These are phyloP conservation scores for Pyrus pyrifolia DNA, from an alignment of 306 rosid genomes.

Conservation along the genomic window DNA sequence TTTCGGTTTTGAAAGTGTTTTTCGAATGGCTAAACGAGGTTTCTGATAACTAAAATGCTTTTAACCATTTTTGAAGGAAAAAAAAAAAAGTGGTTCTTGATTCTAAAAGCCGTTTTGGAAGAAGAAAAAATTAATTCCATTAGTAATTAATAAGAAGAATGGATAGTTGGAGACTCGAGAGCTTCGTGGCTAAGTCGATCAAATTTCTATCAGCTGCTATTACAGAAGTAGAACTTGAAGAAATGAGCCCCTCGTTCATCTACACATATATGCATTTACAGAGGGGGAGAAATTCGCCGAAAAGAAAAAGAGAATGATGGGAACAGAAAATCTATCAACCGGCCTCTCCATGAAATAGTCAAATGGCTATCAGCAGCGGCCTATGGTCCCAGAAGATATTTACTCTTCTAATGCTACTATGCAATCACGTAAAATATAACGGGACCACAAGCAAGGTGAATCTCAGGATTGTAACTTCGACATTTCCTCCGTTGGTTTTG, in stretches of 20 bases:
- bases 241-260: slow-evolving; percentile 26
- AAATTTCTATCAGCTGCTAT: slow-evolving; percentile 10
- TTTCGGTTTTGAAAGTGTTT: too few species aligned
- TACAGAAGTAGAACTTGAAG: neutral
- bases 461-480: neutral
- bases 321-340: slow-evolving; percentile 18
- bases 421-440: slow-evolving; percentile 17
- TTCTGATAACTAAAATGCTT: too few species aligned
- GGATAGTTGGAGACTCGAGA: neutral
- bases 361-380: slow-evolving; percentile 22
- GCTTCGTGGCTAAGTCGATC: slow-evolving; percentile 9
- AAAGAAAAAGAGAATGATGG: slow-evolving; percentile 13
- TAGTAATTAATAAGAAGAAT: neutral
- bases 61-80: neutral
- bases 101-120: too few species aligned
- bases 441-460: slow-evolving; percentile 16
- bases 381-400: slow-evolving; percentile 10
- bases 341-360: slow-evolving; percentile 33
- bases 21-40: rapidly evolving
- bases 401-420: slow-evolving; percentile 18
- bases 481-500: slow-evolving; percentile 2
- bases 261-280: slow-evolving; percentile 41
- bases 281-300: slow-evolving; percentile 15
- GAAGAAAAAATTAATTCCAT: too few species aligned
- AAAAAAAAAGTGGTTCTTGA: too few species aligned